Evolutionary conservation across 441 rosid species (phyloP).

Genomic region (Macaranga tanarius): DNA sequence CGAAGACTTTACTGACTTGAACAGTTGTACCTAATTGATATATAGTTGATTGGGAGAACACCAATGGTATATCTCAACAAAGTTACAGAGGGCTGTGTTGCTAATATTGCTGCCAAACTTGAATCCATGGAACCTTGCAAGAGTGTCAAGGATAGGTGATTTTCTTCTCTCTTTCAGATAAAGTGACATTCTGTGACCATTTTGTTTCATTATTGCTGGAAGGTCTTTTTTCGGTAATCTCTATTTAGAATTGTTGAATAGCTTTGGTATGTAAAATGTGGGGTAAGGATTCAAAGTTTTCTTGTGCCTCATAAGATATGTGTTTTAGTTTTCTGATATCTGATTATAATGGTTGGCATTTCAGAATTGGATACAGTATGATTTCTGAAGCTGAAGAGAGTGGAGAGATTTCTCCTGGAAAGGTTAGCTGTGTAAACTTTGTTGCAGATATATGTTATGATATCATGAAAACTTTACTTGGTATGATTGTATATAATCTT

Average conservation of each 20-base stretch:
- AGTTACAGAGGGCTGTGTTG: constrained; percentile 70
- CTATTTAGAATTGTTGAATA: constrained; percentile 1
- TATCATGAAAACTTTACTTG: constrained; percentile 5
- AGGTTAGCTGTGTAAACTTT: constrained; percentile 43
- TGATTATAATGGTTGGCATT: constrained; percentile 22
- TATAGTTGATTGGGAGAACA: constrained; percentile 88
- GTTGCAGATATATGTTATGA: neutral
- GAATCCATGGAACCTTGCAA: constrained; percentile 97
- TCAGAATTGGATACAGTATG: constrained; percentile 85
- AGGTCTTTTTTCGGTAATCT: neutral
- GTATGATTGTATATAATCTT: neutral
- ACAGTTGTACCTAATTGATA: constrained; percentile 37
- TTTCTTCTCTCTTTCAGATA: constrained; percentile 10
- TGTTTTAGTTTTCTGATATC: constrained; percentile 10
- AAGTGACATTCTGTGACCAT: neutral
- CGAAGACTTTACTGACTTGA: constrained; percentile 28
- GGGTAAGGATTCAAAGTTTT: constrained; percentile 5
- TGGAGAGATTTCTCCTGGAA: constrained; percentile 73
- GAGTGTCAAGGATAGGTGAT: constrained; percentile 87
- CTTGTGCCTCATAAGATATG: neutral
- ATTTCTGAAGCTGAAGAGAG: constrained; percentile 79
- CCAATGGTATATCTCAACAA: constrained; percentile 93
- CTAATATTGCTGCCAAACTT: constrained; percentile 86
- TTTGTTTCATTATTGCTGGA: neutral
- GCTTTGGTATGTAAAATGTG: neutral